Evolutionary conservation across 2,329 filamentous ascomycete genomes (phyloP).

Genomic region (Basipetospora chlamydospora): DNA sequence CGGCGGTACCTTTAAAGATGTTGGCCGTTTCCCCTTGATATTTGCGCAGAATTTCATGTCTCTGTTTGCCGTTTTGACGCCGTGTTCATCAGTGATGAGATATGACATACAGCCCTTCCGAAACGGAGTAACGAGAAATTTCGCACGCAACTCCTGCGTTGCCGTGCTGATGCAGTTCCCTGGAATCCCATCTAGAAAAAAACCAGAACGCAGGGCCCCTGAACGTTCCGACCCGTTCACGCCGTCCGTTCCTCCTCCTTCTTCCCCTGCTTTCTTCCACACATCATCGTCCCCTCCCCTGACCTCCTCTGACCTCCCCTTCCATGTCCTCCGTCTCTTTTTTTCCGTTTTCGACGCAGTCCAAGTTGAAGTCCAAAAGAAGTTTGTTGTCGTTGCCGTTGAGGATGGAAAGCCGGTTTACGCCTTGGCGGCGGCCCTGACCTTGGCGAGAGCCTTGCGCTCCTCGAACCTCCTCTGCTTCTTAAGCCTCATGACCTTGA

Average conservation of each 20-base stretch:
- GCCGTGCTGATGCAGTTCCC: slow-evolving; percentile 30
- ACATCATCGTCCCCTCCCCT: too few species aligned
- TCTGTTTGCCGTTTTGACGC: slow-evolving; percentile 53
- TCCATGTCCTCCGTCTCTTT: slow-evolving; percentile 9
- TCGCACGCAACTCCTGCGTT: slow-evolving; percentile 36
- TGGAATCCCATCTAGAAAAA: slow-evolving; percentile 11
- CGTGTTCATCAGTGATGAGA: slow-evolving; percentile 38
- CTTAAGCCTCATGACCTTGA: slow-evolving; percentile 99
- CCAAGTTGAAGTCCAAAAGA: slow-evolving; percentile 8
- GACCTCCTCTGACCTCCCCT: slow-evolving; percentile 9
- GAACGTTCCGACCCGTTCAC: too few species aligned
- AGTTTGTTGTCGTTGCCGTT: slow-evolving; percentile 2
- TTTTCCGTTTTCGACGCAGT: slow-evolving; percentile 3
- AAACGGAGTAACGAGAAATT: slow-evolving; percentile 40
- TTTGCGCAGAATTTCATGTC: slow-evolving; percentile 12
- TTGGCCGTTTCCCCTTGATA: too few species aligned
- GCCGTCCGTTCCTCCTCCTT: slow-evolving; percentile 20
- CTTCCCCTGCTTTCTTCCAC: slow-evolving; percentile 7
- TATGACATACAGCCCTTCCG: slow-evolving; percentile 53
- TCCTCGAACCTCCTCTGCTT: slow-evolving; percentile 99
- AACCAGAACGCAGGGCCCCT: not conserved
- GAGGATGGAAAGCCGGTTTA: slow-evolving; percentile 27
- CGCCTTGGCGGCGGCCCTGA: slow-evolving; percentile 55
- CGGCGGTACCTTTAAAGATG: too few species aligned
- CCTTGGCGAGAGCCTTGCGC: slow-evolving; percentile 88